Evolutionary conservation across 2,329 filamentous ascomycete species (phyloP).

Genomic region (Nectriaceae sp.): DNA sequence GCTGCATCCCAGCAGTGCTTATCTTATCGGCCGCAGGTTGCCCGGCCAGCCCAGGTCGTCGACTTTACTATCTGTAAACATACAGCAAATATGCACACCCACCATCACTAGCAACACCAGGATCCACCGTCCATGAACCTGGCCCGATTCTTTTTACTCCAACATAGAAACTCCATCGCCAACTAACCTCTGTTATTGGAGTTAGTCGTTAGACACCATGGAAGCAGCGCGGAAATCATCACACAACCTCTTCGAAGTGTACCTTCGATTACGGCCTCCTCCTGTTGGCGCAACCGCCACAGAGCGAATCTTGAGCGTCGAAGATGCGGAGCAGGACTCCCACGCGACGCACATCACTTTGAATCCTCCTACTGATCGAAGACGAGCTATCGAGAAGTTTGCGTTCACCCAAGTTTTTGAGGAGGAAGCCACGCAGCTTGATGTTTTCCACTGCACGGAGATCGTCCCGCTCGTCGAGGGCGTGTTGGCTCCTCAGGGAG

Average conservation of each 20-base stretch:
- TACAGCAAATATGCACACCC: neutral
- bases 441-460: slow-evolving; percentile 81
- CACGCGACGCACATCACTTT: slow-evolving; percentile 71
- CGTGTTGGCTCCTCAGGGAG: slow-evolving; percentile 71
- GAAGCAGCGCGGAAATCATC: slow-evolving; percentile 39
- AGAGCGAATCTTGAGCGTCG: slow-evolving; percentile 80
- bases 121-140: neutral
- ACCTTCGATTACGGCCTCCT: slow-evolving; percentile 78
- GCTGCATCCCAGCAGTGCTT: too few species aligned
- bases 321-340: slow-evolving; percentile 50
- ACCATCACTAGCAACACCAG: neutral
- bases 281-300: slow-evolving; percentile 45
- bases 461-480: slow-evolving; percentile 77
- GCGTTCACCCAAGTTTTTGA: slow-evolving; percentile 93
- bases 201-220: slow-evolving; percentile 31
- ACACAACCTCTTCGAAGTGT: slow-evolving; percentile 82
- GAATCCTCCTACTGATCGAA: slow-evolving; percentile 81
- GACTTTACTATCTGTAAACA: neutral
- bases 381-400: slow-evolving; percentile 89
- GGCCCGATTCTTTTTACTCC: slow-evolving; percentile 2
- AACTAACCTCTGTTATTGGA: slow-evolving; percentile 12
- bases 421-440: slow-evolving; percentile 79
- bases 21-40: neutral
- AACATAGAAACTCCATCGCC: slow-evolving; percentile 12
- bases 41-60: neutral